Evolutionary conservation across 441 rosid genomes (phyloP).

Genomic region (Aleurites moluccanus): DNA sequence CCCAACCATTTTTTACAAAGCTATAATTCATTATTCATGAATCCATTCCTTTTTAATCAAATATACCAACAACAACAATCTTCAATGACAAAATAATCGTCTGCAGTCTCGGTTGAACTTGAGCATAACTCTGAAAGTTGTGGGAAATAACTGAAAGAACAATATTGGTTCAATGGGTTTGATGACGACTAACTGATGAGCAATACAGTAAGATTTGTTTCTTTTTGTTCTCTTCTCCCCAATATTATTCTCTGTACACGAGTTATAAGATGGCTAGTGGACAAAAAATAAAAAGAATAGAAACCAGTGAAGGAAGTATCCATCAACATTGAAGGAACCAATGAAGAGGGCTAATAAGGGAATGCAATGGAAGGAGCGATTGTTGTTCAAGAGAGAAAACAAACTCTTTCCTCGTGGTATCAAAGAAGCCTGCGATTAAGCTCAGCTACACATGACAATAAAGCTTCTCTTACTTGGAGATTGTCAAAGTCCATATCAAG

Average conservation of each 20-base stretch:
- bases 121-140: background rate
- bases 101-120: background rate
- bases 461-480: conserved; percentile 53
- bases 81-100: background rate
- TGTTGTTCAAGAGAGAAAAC: background rate
- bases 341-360: background rate
- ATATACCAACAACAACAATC: background rate
- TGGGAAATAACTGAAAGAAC: background rate
- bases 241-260: background rate
- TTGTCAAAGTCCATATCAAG: conserved; percentile 54
- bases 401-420: background rate
- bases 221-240: background rate
- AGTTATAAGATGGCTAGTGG: background rate
- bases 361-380: background rate
- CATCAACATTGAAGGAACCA: no score
- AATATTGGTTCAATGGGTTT: background rate
- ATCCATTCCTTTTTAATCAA: background rate
- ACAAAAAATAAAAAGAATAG: background rate
- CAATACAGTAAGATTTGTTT: background rate
- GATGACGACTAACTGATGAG: no score
- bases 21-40: background rate
- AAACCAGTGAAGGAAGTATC: background rate
- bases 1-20: background rate
- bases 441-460: conserved; percentile 55
- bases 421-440: conserved; percentile 36